Evolutionary conservation across 345 rosid genomes (phyloP).

Genomic region (Firmiana major): DNA sequence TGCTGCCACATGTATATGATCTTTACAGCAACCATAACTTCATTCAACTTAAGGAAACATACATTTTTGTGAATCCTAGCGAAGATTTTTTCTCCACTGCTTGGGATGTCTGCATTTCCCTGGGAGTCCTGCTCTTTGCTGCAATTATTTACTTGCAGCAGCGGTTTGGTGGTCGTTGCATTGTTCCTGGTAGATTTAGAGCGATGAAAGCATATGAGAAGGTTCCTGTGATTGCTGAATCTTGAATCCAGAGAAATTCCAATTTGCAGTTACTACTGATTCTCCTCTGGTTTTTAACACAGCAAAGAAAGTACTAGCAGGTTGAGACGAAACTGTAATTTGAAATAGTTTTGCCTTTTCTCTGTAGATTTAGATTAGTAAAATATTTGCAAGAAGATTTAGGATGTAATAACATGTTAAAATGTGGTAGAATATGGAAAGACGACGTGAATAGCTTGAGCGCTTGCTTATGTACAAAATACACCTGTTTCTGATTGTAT

Average conservation of each 20-base stretch:
- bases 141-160: conserved; percentile 41
- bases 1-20: conserved; percentile 48
- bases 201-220: conserved; percentile 31
- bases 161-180: conserved; percentile 40
- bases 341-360: no score
- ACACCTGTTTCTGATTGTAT: no score
- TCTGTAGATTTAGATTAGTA: no score
- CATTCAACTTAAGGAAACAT: conserved; percentile 13
- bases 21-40: conserved; percentile 34
- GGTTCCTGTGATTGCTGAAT: conserved; percentile 25
- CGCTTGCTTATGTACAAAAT: no score
- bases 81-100: conserved; percentile 39
- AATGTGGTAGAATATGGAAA: no score
- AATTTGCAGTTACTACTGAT: not conserved
- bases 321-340: no score
- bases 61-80: conserved; percentile 32
- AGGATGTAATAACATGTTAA: no score
- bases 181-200: conserved; percentile 35
- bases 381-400: no score
- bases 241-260: not conserved
- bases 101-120: conserved; percentile 38
- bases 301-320: not conserved
- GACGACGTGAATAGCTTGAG: no score
- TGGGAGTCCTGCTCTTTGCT: conserved; percentile 35
- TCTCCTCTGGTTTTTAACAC: not conserved